phyloP scores from a whole-genome alignment of 106 monocot species.

The Ottelia alismoides region DNA sequence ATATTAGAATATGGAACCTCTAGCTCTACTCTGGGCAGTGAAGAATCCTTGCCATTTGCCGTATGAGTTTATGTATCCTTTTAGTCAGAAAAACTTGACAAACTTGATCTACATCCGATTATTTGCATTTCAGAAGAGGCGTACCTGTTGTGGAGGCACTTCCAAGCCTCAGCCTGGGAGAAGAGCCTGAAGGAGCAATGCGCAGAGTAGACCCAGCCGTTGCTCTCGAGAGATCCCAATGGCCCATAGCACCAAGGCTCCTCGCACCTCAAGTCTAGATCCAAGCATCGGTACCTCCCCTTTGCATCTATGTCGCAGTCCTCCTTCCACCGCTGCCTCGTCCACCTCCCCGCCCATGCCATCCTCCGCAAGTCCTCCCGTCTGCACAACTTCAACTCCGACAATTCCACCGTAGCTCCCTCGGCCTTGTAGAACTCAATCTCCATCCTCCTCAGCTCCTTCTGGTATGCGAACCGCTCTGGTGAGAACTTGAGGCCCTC shows the following conservation, averaged over 20 bases:
- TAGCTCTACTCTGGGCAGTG: no score
- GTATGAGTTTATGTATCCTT: no score
- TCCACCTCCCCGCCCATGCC: conserved; percentile 74
- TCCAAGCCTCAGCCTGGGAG: conserved; percentile 36
- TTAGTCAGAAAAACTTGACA: no score
- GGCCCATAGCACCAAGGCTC: conserved; percentile 65
- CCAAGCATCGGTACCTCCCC: conserved; percentile 72
- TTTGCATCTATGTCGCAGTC: conserved; percentile 21
- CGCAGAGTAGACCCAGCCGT: conserved; percentile 91
- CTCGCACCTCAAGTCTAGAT: conserved; percentile 18
- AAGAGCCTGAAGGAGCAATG: conserved; percentile 66
- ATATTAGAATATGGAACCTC: no score
- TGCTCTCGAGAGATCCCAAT: conserved; percentile 60
- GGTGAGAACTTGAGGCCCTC: conserved; percentile 66
- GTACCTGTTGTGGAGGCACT: conserved; percentile 37
- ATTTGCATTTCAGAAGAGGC: no score
- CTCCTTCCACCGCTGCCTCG: conserved; percentile 35
- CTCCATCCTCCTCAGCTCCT: conserved; percentile 29
- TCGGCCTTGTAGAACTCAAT: conserved; percentile 16
- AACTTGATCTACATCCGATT: no score
- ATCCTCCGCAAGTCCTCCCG: conserved; percentile 13
- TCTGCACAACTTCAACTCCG: conserved; percentile 21
- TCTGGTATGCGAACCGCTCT: conserved; percentile 36
- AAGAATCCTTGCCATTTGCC: no score
- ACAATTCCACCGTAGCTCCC: background rate